Conservation (phyloP, 805 yeast genomes). For the Suhomyces sp. region DNA sequence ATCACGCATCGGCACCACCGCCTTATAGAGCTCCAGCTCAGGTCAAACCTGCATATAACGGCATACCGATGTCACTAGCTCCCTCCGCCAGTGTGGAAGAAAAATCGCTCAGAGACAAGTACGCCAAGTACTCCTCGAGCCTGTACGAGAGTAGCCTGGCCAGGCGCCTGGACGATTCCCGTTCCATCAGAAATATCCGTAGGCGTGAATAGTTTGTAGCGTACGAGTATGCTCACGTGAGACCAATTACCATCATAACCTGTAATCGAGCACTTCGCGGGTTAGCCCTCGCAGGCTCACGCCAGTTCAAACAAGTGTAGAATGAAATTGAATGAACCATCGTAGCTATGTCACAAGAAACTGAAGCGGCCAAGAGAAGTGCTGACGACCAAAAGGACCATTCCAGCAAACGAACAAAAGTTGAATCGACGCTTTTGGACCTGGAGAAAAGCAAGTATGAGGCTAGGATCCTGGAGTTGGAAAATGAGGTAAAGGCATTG, state of each 20-base stretch:
- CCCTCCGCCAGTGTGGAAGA: slow-evolving; percentile 2
- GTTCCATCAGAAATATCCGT: slow-evolving; percentile 4
- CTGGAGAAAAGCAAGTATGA: not conserved
- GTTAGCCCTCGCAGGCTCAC: not conserved
- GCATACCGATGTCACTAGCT: not conserved
- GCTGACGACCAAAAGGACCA: slow-evolving; percentile 18
- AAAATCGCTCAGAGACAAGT: slow-evolving; percentile 21
- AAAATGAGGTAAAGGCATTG: not conserved
- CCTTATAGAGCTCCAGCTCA: not conserved
- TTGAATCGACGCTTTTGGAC: not conserved
- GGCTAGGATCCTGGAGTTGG: not conserved
- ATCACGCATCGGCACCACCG: not conserved
- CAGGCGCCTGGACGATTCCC: not conserved
- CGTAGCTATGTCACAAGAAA: not conserved
- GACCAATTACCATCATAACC: not conserved
- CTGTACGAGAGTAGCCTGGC: not conserved
- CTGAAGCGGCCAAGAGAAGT: slow-evolving; percentile 12
- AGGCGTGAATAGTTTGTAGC: not conserved
- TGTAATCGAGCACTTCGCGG: not conserved
- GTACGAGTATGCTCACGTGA: not conserved
- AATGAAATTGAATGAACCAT: not conserved
- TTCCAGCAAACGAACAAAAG: slow-evolving; percentile 4
- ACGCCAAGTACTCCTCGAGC: slow-evolving; percentile 18
- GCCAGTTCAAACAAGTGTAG: not conserved
- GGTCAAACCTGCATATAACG: not conserved